Base-by-base conservation (phyloP, 108 stramenopile species). In the Cyclostephanos tholiformis region DNA sequence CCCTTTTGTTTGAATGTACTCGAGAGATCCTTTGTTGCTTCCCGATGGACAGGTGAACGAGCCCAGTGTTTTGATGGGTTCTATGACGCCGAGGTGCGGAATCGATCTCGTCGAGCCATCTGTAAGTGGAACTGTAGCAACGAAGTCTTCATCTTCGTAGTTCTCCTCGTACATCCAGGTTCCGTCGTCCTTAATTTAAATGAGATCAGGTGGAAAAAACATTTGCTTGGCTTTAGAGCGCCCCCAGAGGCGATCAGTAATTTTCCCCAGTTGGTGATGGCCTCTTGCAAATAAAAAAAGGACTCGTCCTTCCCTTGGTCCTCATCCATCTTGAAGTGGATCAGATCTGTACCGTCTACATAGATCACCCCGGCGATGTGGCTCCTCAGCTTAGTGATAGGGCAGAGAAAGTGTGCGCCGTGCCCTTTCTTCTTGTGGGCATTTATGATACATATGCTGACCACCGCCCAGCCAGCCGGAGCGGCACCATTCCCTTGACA, bases 191-290 rank as follows among this genome's bases (percentile, higher is more conserved):
- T 32, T 23, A 12, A 73, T 2, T 22, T 4, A 30, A 73, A 73
- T 35, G 62, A 63, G 2, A 73, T 73, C 14, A 73, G 72, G 27
- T 63, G 62, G 39, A 38, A 65, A 16, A 65, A 65, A 12, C 63
- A 65, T 39, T 65, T 65, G 8, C 1, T 11, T 26, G 72, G 58
- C 20, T 71, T 71, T 8, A 58, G 38, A 11, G 71, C 20, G 0
- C 71, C 71, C 1, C 71, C 71, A 6, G 71, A 23, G 1, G 71
- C 71, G 3, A 71, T 46, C 4, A 71, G 38, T 7, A 71, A 30
- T 5, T 61, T 50, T n/a, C 71, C 71, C 71, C 71, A 71, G 20
- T 26, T 69, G 2, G 17, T 30, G 10, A 69, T 55, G 0, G 20
- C 20, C 16, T 55, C 67, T 36, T 69, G 67, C 13, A 58, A 6